These are phyloP conservation scores for Pythium guiyangense DNA, from an alignment of 352 stramenopile species.

Conservation along the genomic window DNA sequence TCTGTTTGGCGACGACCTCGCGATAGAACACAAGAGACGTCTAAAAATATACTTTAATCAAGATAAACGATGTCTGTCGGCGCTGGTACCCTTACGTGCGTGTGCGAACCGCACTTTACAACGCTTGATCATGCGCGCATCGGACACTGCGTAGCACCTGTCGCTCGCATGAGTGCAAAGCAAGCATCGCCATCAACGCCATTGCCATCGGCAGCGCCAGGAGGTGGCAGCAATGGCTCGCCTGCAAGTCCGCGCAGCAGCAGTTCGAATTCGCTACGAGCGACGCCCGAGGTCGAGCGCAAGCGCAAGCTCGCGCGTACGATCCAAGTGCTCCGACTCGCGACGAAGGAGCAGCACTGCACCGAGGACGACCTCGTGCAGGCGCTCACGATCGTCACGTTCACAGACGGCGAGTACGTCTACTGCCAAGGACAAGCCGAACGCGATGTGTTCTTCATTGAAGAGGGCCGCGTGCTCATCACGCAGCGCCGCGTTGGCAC, in stretches of 20 bases:
- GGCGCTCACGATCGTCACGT: conserved; percentile 28
- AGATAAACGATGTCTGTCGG: too few relatives aligned
- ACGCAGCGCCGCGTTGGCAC: conserved; percentile 33
- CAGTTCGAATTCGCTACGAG: neutral
- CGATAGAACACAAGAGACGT: too few relatives aligned
- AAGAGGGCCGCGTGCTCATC: conserved; percentile 65
- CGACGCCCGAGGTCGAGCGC: conserved; percentile 23
- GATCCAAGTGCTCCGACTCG: conserved; percentile 49
- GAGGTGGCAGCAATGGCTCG: neutral
- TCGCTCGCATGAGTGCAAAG: neutral
- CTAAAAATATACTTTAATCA: too few relatives aligned
- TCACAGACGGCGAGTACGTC: conserved; percentile 59
- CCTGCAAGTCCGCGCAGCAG: conserved; percentile 3
- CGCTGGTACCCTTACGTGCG: too few relatives aligned
- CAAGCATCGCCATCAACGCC: neutral
- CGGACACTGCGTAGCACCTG: neutral
- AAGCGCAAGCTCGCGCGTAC: conserved; percentile 38
- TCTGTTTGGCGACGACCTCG: too few relatives aligned
- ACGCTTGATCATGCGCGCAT: conserved; percentile 2
- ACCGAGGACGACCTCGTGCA: conserved; percentile 34
- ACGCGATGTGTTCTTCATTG: conserved; percentile 64
- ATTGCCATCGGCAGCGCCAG: neutral
- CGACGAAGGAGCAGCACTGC: conserved; percentile 40
- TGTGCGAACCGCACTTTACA: too few relatives aligned
- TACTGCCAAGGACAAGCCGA: conserved; percentile 53